Evolutionary conservation across 805 yeast species (phyloP), one percentile per base, ranked within the genome.

Genomic region (Grigorovia humatica): DNA sequence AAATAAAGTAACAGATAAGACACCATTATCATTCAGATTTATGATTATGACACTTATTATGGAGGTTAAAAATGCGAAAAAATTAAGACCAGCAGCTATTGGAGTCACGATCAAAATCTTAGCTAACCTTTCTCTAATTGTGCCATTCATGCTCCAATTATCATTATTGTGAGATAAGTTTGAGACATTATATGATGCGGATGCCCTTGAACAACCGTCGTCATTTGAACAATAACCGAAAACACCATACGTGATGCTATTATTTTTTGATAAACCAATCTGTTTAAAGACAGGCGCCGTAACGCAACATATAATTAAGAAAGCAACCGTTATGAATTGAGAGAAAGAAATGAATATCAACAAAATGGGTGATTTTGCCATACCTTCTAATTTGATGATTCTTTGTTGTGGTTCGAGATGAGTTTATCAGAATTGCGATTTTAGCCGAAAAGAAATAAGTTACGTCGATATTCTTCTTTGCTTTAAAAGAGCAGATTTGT

Each of bases 61-160:
- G 9, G 71, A 70, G 32, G 74, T 57, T 2, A 76, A 9, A 29
- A 74, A 58, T 1, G 79, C 64, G 12, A 79, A 46, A 44, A 85
- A 73, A 12, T 80, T 78, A 45, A 85, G 59, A 5, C 83, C 86
- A 12, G 82, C 81, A 20, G 89, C 82, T 32, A 85, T 71, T 1
- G 93, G 93, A 12, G 77, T 72, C 35, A 82, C 70, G 30, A 86
- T 73, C 46, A 85, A 68, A 20, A 79, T 70, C 54, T 78, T 73
- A 1, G 80, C 78, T 49, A 86, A 66, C 1, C 73, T 70, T 52
- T 75, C 71, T 61, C 91, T 72, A 1, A 79, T 73, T 40, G 54
- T 54, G 12, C 58, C 53, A 44, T 68, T 67, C 68, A 82, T 66
- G 43, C 70, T 61, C 87, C 89, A 83, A 57, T 71, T 71, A 30